Conservation (phyloP, 2,329 filamentous ascomycete genomes). For the Seiridium cupressi region DNA sequence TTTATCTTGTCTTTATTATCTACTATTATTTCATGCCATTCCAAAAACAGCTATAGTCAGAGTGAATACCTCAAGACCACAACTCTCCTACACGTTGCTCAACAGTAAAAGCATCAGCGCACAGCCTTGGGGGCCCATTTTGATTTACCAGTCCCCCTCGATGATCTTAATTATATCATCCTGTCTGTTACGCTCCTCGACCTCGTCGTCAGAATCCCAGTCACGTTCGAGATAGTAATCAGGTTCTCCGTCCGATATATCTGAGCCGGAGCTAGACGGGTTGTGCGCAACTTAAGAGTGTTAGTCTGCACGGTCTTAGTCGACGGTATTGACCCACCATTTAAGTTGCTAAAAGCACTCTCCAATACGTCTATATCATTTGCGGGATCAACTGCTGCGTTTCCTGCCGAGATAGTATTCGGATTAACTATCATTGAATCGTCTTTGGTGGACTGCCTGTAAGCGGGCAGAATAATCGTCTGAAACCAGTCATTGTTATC, state of each 20-base stretch:
- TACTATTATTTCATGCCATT: no score
- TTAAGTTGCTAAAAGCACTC: background rate
- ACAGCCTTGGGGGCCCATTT: no score
- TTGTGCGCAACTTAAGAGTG: background rate
- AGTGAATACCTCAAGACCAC: no score
- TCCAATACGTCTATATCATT: background rate
- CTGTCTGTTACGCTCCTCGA: background rate
- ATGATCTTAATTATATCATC: background rate
- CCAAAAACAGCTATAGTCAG: no score
- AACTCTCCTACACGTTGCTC: no score
- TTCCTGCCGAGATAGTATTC: background rate
- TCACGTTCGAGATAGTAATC: background rate
- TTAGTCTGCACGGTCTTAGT: background rate
- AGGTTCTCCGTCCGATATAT: background rate
- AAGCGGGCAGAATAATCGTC: background rate
- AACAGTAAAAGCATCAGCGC: no score
- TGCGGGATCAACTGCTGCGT: background rate
- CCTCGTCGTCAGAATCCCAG: background rate
- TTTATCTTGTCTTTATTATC: no score
- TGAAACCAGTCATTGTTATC: background rate
- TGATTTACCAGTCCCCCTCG: background rate
- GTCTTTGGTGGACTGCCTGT: background rate
- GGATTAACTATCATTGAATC: background rate
- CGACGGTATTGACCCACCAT: background rate
- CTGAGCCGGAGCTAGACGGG: background rate